phyloP scores from a whole-genome alignment of 2,329 filamentous ascomycete genomes.

The Bipolaris bicolor region DNA sequence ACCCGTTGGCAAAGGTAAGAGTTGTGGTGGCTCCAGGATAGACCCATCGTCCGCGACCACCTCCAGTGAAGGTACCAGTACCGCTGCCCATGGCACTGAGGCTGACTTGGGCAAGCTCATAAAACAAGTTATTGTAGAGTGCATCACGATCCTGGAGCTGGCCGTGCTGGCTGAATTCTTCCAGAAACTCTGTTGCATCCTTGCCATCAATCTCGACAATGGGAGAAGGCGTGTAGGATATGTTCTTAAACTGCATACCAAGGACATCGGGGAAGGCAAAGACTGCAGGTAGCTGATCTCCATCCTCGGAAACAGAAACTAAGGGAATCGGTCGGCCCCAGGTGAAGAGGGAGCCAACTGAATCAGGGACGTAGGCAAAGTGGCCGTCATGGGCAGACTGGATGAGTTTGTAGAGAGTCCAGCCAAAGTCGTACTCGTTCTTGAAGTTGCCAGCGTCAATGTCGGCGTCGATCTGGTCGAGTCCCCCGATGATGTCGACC shows the following conservation, averaged over 20 bases:
- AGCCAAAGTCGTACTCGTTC: constrained; percentile 55
- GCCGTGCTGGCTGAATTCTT: constrained; percentile 55
- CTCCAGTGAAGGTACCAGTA: constrained; percentile 53
- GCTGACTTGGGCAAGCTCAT: constrained; percentile 53
- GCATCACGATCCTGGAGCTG: constrained; percentile 64
- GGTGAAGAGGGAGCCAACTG: constrained; percentile 58
- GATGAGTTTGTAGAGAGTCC: constrained; percentile 61
- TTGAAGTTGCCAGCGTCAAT: constrained; percentile 46
- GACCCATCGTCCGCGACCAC: constrained; percentile 52
- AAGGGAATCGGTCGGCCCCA: constrained; percentile 58
- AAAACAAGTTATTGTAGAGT: constrained; percentile 60
- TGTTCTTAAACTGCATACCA: constrained; percentile 51
- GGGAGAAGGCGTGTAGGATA: constrained; percentile 56
- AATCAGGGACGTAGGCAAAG: constrained; percentile 62
- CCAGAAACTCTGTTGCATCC: constrained; percentile 57
- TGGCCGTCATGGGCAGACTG: constrained; percentile 69
- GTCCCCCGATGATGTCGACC: constrained; percentile 52
- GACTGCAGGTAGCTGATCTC: constrained; percentile 63
- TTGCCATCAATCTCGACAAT: constrained; percentile 63
- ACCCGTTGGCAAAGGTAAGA: constrained; percentile 54
- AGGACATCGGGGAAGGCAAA: constrained; percentile 60
- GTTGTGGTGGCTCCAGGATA: constrained; percentile 54
- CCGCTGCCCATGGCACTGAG: constrained; percentile 50
- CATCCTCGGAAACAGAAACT: constrained; percentile 67
- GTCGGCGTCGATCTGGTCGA: constrained; percentile 49